phyloP scores from a whole-genome alignment of 192 early-diverging fungal species.

The Entomortierella beljakovae region DNA sequence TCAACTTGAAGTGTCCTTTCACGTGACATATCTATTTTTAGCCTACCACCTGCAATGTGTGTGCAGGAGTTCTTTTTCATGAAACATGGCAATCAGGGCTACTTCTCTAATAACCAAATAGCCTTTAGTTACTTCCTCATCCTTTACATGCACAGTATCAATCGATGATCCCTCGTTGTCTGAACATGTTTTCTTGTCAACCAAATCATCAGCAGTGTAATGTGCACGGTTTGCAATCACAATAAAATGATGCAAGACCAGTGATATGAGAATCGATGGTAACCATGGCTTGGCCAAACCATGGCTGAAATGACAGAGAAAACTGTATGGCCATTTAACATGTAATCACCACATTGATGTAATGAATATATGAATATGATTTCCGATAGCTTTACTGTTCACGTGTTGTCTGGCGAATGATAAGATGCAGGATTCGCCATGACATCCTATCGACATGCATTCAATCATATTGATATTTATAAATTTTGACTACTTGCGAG shows the following conservation, averaged over 20 bases:
- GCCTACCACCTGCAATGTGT: too few species aligned
- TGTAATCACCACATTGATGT: slow-evolving; percentile 74
- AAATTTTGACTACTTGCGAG: not conserved
- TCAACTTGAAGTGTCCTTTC: too few species aligned
- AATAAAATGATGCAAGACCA: slow-evolving; percentile 56
- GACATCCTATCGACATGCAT: slow-evolving; percentile 54
- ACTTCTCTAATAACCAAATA: too few species aligned
- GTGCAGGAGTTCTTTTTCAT: too few species aligned
- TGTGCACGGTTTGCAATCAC: slow-evolving; percentile 73
- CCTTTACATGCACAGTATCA: slow-evolving; percentile 23
- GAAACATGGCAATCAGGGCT: too few species aligned
- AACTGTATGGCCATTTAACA: slow-evolving; percentile 73
- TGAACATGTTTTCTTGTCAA: slow-evolving; percentile 68
- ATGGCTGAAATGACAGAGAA: slow-evolving; percentile 71
- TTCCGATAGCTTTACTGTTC: slow-evolving; percentile 52
- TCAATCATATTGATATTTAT: too few species aligned
- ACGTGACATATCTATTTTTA: too few species aligned
- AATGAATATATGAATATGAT: slow-evolving; percentile 65
- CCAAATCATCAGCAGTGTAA: slow-evolving; percentile 71
- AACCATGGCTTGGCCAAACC: slow-evolving; percentile 67
- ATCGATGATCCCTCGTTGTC: slow-evolving; percentile 61
- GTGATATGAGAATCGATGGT: slow-evolving; percentile 26
- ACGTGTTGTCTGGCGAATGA: slow-evolving; percentile 52
- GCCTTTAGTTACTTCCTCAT: too few species aligned
- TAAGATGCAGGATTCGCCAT: slow-evolving; percentile 72